Evolutionary conservation across 192 early-diverging fungal genomes (phyloP).

Genomic region (Coemansia aciculifera): DNA sequence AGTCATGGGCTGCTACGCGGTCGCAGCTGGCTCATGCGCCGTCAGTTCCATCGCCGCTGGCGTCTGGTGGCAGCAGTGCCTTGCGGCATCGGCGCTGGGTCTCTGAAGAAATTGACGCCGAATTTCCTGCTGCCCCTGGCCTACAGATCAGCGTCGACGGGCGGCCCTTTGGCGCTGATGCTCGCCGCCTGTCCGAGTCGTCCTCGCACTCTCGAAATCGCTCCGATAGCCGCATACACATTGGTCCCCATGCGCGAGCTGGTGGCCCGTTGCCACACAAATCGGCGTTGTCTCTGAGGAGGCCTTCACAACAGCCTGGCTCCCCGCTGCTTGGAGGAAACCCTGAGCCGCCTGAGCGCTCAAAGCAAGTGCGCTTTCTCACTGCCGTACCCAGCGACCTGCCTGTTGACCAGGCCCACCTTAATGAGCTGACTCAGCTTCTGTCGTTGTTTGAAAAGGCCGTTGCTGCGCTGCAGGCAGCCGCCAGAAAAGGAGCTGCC

Average conservation of each 20-base stretch:
- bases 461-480: constrained; percentile 19
- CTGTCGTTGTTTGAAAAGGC: constrained; percentile 41
- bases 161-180: constrained; percentile 1
- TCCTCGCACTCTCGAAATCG: constrained; percentile 36
- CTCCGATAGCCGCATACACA: constrained; percentile 41
- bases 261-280: constrained; percentile 17
- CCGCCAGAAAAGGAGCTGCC: not conserved
- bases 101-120: constrained; percentile 40
- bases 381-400: constrained; percentile 10
- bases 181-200: not conserved
- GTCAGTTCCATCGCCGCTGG: constrained; percentile 37
- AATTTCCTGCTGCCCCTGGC: not conserved
- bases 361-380: constrained; percentile 50
- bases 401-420: constrained; percentile 31
- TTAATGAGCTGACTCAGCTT: constrained; percentile 36
- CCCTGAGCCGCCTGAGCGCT: constrained; percentile 19
- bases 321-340: not conserved
- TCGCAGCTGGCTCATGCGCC: constrained; percentile 37
- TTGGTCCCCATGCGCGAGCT: not conserved
- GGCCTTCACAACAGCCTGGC: constrained; percentile 7
- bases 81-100: constrained; percentile 48
- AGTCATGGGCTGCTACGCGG: constrained; percentile 26
- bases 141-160: constrained; percentile 14
- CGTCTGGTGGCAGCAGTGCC: constrained; percentile 16
- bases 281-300: constrained; percentile 37